phyloP scores from a whole-genome alignment of 768 basidiomycete genomes.

The Russula brevipes region DNA sequence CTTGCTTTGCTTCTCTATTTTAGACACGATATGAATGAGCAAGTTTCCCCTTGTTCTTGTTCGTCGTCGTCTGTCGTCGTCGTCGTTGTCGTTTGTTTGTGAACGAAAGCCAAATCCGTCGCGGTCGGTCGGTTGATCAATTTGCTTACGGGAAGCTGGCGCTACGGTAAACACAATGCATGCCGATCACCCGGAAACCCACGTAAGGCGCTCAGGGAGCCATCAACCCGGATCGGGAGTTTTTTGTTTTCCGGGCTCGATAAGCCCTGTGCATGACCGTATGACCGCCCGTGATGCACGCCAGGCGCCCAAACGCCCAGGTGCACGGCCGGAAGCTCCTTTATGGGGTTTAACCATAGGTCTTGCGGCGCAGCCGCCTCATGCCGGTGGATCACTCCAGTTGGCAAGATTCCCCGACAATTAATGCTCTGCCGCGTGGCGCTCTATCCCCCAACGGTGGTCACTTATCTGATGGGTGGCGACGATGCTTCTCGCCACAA shows the following conservation, averaged over 20 bases:
- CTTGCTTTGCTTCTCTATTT: background rate
- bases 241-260: background rate
- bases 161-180: background rate
- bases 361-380: conserved; percentile 21
- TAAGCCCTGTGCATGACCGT: background rate
- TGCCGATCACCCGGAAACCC: conserved; percentile 19
- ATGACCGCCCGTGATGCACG: conserved; percentile 6
- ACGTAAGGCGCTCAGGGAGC: conserved; percentile 15
- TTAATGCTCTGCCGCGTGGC: conserved; percentile 17
- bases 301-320: conserved; percentile 15
- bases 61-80: background rate
- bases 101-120: background rate
- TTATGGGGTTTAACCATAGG: conserved; percentile 1
- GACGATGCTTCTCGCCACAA: conserved; percentile 2
- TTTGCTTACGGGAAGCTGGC: conserved; percentile 23
- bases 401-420: conserved; percentile 9
- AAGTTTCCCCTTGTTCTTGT: too few relatives aligned
- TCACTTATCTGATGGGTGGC: conserved; percentile 22
- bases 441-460: conserved; percentile 12
- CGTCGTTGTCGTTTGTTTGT: background rate
- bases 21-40: too few relatives aligned
- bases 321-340: conserved; percentile 3
- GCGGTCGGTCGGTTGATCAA: conserved; percentile 13
- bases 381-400: conserved; percentile 18
- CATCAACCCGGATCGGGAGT: conserved; percentile 18